Conservation (phyloP, 164 flowering plant genomes). For the Saururus chinensis region DNA sequence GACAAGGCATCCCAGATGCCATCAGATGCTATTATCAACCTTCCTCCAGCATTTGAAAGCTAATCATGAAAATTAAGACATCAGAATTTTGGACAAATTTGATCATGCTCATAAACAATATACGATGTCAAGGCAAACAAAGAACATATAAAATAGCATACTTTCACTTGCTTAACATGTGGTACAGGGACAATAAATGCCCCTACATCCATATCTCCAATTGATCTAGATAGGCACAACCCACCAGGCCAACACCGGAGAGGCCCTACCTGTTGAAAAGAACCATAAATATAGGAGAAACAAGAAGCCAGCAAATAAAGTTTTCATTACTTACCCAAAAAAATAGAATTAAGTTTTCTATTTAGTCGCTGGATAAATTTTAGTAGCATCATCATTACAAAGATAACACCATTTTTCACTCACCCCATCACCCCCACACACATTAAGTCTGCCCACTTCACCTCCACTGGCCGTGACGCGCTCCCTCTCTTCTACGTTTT, state of each 20-base stretch:
- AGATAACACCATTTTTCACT: background rate
- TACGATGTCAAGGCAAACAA: background rate
- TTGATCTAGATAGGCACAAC: constrained; percentile 83
- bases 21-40: constrained; percentile 85
- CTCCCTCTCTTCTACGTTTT: constrained; percentile 83
- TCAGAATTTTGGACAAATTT: too few species aligned
- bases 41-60: constrained; percentile 80
- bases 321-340: too few species aligned
- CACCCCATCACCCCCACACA: constrained; percentile 74
- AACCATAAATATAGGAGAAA: background rate
- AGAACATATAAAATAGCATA: constrained; percentile 10
- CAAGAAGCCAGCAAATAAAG: background rate
- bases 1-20: constrained; percentile 90
- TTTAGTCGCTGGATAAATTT: background rate
- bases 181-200: constrained; percentile 86
- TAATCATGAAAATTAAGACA: constrained; percentile 15
- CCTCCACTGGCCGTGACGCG: constrained; percentile 93
- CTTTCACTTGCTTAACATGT: constrained; percentile 95
- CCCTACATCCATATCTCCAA: constrained; percentile 90
- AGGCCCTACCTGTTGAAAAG: constrained; percentile 65
- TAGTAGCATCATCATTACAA: background rate
- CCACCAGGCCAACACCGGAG: constrained; percentile 98
- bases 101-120: background rate
- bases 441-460: constrained; percentile 84
- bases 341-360: too few species aligned